Conservation (phyloP, 345 rosid genomes). For the Garcia nutans region DNA sequence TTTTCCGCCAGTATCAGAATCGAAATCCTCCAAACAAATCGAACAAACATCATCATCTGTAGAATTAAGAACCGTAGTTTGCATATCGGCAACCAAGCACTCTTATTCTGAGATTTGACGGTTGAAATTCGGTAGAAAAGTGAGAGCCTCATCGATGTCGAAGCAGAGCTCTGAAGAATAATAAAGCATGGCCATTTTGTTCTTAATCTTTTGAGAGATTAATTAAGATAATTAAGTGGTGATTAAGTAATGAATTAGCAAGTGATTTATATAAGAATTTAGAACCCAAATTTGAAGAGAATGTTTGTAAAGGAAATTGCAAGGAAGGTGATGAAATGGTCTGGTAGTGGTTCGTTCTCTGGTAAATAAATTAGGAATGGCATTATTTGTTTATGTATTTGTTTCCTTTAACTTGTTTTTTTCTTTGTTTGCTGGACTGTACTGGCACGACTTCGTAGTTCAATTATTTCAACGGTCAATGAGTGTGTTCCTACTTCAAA, state of each 20-base stretch:
- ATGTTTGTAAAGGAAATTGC: neutral
- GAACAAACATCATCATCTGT: conserved; percentile 20
- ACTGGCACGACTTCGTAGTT: too few relatives aligned
- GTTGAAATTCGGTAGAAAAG: neutral
- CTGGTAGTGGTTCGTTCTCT: too few relatives aligned
- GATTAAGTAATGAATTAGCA: too few relatives aligned
- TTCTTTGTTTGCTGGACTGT: too few relatives aligned
- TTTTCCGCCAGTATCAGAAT: conserved; percentile 12
- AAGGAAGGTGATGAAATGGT: neutral
- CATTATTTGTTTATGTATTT: too few relatives aligned
- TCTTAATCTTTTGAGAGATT: too few relatives aligned
- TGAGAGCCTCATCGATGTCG: conserved; percentile 33
- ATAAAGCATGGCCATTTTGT: too few relatives aligned
- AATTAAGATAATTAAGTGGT: too few relatives aligned
- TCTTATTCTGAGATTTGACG: neutral
- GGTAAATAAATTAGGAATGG: too few relatives aligned
- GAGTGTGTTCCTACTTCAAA: too few relatives aligned
- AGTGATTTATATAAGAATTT: neutral
- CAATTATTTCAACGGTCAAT: too few relatives aligned
- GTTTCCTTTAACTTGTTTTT: too few relatives aligned
- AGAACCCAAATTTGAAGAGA: neutral
- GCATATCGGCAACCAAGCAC: conserved; percentile 13
- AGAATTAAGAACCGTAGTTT: neutral
- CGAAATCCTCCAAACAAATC: conserved; percentile 36
- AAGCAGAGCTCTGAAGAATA: conserved; percentile 13